Percentiles rank a stretch among this genome's conserved stretches.
phyloP scores from a whole-genome alignment of 108 stramenopile genomes.

The Fragilaria crotonensis region DNA sequence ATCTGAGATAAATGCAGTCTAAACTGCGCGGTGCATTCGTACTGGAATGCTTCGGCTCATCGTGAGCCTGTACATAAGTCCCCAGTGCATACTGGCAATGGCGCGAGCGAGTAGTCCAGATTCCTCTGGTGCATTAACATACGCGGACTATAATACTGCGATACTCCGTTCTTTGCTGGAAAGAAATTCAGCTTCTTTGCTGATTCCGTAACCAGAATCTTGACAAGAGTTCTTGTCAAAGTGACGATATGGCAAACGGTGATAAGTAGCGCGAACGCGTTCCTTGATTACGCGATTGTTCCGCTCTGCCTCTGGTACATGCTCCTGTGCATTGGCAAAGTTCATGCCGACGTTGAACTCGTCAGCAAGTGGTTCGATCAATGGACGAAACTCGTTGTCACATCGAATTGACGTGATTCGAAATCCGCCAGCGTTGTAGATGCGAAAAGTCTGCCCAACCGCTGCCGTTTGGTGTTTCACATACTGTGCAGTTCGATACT shows the following conservation, averaged over 20 bases:
- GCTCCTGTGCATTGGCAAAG: conserved; percentile 14
- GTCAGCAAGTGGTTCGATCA: neutral
- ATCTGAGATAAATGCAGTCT: conserved; percentile 2
- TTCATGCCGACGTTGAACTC: conserved; percentile 5
- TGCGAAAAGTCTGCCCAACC: neutral
- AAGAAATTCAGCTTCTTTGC: conserved; percentile 22
- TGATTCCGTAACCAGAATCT: conserved; percentile 8
- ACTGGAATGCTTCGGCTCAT: neutral
- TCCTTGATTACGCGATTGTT: conserved; percentile 29
- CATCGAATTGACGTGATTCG: neutral
- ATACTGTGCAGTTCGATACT: neutral
- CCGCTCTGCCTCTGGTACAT: conserved; percentile 17
- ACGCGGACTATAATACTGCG: neutral
- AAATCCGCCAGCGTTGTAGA: conserved; percentile 1
- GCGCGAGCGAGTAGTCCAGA: conserved; percentile 11
- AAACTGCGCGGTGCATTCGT: neutral
- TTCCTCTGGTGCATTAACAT: conserved; percentile 7
- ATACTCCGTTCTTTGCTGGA: conserved; percentile 15
- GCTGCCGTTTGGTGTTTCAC: neutral
- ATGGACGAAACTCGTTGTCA: conserved; percentile 1
- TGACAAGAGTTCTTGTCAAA: conserved; percentile 2
- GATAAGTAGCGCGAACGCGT: conserved; percentile 4
- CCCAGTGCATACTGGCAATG: conserved; percentile 21
- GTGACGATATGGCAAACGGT: conserved; percentile 5
- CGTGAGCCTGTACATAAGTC: conserved; percentile 14